These are phyloP conservation scores for Diphasiastrum complanatum DNA, from an alignment of 83 land plant species.

Conservation along the genomic window DNA sequence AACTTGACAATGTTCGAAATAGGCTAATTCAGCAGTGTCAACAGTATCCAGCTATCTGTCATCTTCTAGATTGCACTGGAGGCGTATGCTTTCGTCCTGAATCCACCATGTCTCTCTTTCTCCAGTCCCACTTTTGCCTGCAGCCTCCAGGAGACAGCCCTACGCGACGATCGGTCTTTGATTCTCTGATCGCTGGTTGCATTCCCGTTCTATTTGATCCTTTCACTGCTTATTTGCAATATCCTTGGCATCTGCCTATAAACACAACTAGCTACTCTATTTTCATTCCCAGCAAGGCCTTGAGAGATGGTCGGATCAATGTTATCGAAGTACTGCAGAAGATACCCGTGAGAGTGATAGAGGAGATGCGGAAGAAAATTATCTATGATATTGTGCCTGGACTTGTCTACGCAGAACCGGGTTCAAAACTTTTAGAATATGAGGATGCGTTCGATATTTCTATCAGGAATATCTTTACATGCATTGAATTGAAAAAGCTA, in stretches of 20 bases:
- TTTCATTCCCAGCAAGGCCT: conserved; percentile 37
- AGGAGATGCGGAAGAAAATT: conserved; percentile 45
- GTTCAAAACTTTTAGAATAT: conserved; percentile 24
- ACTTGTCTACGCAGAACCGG: conserved; percentile 42
- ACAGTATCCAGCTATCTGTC: conserved; percentile 13
- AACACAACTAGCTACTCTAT: conserved; percentile 43
- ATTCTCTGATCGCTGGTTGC: conserved; percentile 58
- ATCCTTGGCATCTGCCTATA: conserved; percentile 68
- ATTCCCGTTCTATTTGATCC: conserved; percentile 66
- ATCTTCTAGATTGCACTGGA: conserved; percentile 28
- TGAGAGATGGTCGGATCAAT: conserved; percentile 32
- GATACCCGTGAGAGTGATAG: conserved; percentile 27
- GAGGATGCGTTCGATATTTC: conserved; percentile 45
- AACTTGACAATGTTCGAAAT: conserved; percentile 35
- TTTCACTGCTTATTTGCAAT: conserved; percentile 57
- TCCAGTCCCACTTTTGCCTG: conserved; percentile 60
- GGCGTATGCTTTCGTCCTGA: conserved; percentile 33
- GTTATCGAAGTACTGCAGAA: conserved; percentile 43
- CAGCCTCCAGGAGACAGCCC: conserved; percentile 69
- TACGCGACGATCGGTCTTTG: conserved; percentile 59
- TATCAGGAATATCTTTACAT: conserved; percentile 28
- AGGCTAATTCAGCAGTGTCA: conserved; percentile 43
- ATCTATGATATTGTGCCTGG: conserved; percentile 47
- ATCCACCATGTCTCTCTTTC: conserved; percentile 32
- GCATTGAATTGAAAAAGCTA: no score